Percentiles rank a stretch among this genome's conserved stretches.
Conservation (phyloP, 2,329 filamentous ascomycete genomes). For the Paracamarosporium sp. region DNA sequence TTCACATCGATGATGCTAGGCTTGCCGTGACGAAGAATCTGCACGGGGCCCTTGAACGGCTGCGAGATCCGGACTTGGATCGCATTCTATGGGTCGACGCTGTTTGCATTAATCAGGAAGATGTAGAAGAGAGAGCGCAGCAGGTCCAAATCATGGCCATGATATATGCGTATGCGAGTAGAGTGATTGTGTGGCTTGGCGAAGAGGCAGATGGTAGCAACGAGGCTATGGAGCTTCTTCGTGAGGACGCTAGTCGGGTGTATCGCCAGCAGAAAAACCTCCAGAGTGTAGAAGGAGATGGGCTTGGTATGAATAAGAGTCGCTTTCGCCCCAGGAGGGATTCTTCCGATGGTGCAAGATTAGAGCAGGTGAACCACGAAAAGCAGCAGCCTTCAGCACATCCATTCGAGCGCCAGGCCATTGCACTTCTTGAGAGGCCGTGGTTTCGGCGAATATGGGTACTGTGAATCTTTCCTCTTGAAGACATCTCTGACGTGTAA, state of each 20-base stretch:
- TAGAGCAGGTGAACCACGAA: background rate
- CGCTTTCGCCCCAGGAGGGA: background rate
- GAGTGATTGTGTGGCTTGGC: constrained; percentile 18
- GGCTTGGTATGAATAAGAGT: background rate
- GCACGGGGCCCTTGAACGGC: constrained; percentile 2
- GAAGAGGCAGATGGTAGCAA: constrained; percentile 8
- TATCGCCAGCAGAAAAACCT: background rate
- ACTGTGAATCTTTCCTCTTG: background rate
- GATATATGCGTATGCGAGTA: constrained; percentile 14
- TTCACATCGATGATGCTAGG: background rate
- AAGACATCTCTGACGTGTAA: constrained; percentile 1
- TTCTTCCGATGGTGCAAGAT: no score
- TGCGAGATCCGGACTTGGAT: constrained; percentile 4
- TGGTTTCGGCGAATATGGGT: constrained; percentile 19
- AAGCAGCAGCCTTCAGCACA: no score
- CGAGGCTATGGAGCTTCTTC: constrained; percentile 2
- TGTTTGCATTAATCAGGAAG: constrained; percentile 22
- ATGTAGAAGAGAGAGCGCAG: constrained; percentile 12
- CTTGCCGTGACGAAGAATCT: constrained; percentile 11
- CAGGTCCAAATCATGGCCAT: constrained; percentile 19
- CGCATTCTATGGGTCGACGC: constrained; percentile 20
- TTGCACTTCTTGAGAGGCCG: constrained; percentile 9
- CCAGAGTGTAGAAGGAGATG: background rate
- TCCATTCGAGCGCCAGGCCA: background rate
- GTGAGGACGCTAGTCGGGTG: background rate